phyloP scores from a whole-genome alignment of 2,329 filamentous ascomycete genomes.

The Leptographium lundbergii region DNA sequence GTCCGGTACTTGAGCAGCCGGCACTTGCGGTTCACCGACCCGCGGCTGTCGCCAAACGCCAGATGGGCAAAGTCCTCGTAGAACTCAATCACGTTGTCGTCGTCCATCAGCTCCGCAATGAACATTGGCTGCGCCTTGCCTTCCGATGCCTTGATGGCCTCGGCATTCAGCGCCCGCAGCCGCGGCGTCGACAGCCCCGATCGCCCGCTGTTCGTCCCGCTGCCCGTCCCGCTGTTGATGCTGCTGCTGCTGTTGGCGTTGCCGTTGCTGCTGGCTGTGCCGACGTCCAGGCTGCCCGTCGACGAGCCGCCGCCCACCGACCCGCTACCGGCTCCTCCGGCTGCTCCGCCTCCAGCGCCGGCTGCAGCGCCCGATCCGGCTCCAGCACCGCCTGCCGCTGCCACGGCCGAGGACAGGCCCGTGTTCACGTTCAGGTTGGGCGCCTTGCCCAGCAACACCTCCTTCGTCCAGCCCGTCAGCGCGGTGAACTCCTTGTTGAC shows the following conservation, averaged over 20 bases:
- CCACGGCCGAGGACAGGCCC: slow-evolving; percentile 26
- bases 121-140: slow-evolving; percentile 66
- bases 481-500: slow-evolving; percentile 97
- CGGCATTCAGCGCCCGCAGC: slow-evolving; percentile 25
- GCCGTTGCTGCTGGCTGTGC: not conserved
- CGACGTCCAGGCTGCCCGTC: not conserved
- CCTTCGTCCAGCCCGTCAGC: slow-evolving; percentile 85
- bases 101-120: slow-evolving; percentile 82
- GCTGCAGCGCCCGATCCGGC: not conserved
- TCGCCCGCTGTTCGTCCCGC: slow-evolving; percentile 55
- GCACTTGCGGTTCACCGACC: slow-evolving; percentile 71
- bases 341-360: not conserved
- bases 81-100: slow-evolving; percentile 85
- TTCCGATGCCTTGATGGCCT: slow-evolving; percentile 22
- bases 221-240: slow-evolving; percentile 21
- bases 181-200: slow-evolving; percentile 38
- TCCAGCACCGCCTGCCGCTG: not conserved
- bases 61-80: slow-evolving; percentile 91
- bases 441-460: slow-evolving; percentile 76
- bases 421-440: slow-evolving; percentile 79
- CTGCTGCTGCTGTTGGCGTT: not conserved
- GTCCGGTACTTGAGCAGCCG: slow-evolving; percentile 84
- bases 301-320: not conserved
- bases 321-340: not conserved
- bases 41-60: slow-evolving; percentile 82